Evolutionary conservation across 2,329 filamentous ascomycete genomes (phyloP).

Genomic region (Aspergillus sp.): DNA sequence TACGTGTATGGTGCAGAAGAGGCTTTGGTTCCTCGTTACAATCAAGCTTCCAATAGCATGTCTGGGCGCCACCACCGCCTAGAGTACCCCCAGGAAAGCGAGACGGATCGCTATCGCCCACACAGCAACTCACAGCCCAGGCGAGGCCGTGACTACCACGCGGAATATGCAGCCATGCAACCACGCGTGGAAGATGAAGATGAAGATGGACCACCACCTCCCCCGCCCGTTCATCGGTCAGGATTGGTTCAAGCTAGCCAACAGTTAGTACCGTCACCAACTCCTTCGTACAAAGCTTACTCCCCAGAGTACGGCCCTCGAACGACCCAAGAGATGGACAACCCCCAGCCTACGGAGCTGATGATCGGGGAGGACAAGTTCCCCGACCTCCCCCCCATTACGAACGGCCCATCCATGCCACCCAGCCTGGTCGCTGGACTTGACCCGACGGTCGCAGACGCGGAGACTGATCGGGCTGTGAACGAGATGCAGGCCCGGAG

Average conservation of each 20-base stretch:
- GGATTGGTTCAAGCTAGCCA: conserved; percentile 28
- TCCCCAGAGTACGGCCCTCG: conserved; percentile 27
- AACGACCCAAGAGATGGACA: conserved; percentile 21
- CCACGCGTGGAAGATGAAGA: conserved; percentile 49
- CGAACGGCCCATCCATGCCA: conserved; percentile 34
- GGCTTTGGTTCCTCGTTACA: neutral
- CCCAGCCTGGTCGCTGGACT: conserved; percentile 44
- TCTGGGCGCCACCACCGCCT: conserved; percentile 20
- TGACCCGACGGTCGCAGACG: conserved; percentile 31
- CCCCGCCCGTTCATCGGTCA: conserved; percentile 37
- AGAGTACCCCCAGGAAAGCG: conserved; percentile 19
- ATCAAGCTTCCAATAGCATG: conserved; percentile 11
- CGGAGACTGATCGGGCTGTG: conserved; percentile 27
- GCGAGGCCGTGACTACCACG: conserved; percentile 30
- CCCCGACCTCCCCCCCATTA: conserved; percentile 26
- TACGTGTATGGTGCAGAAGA: conserved; percentile 24
- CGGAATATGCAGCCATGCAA: conserved; percentile 46
- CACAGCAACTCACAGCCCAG: conserved; percentile 29
- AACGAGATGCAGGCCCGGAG: conserved; percentile 28
- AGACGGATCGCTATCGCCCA: conserved; percentile 23
- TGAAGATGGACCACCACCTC: conserved; percentile 37
- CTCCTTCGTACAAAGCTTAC: conserved; percentile 28
- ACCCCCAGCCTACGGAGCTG: conserved; percentile 26
- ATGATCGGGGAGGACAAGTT: conserved; percentile 18
- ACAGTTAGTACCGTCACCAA: conserved; percentile 23